phyloP scores from a whole-genome alignment of 331 rosid genomes.

The Dryas integrifolia region DNA sequence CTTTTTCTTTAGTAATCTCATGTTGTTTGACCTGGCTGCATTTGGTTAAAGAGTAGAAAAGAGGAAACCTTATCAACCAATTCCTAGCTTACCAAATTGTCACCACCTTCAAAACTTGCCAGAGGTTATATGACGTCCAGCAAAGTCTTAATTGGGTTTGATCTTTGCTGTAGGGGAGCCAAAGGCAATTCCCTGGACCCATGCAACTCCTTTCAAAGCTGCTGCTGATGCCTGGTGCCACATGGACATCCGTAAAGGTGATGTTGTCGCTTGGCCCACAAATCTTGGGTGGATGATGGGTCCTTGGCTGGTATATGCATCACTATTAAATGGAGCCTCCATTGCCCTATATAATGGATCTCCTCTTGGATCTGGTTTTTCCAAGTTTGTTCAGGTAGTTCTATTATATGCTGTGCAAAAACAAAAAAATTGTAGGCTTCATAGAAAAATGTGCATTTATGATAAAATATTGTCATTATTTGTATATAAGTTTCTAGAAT shows the following conservation, averaged over 20 bases:
- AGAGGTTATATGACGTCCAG: slow-evolving; percentile 12
- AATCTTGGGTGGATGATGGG: slow-evolving; percentile 99
- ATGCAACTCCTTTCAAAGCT: slow-evolving; percentile 78
- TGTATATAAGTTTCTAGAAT: neutral
- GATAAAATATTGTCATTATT: neutral
- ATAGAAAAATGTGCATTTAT: neutral
- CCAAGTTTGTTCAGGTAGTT: slow-evolving; percentile 84
- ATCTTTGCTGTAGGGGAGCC: slow-evolving; percentile 71
- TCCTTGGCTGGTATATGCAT: slow-evolving; percentile 94
- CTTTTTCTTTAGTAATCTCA: neutral
- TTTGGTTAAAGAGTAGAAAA: neutral
- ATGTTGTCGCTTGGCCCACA: slow-evolving; percentile 88
- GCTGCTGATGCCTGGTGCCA: slow-evolving; percentile 99
- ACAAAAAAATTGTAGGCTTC: neutral
- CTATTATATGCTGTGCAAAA: neutral
- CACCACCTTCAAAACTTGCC: neutral
- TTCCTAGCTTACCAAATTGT: slow-evolving; percentile 1
- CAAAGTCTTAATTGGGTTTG: slow-evolving; percentile 19
- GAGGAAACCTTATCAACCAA: neutral
- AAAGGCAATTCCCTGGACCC: slow-evolving; percentile 98
- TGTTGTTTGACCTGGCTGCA: neutral
- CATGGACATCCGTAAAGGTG: slow-evolving; percentile 74
- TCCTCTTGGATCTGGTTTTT: slow-evolving; percentile 85
- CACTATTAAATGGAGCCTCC: slow-evolving; percentile 87
- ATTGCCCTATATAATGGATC: slow-evolving; percentile 85